Evolutionary conservation across 2,329 filamentous ascomycete genomes (phyloP), one percentile per base, ranked within the genome.

Genomic region (Aureobasidium sp.): DNA sequence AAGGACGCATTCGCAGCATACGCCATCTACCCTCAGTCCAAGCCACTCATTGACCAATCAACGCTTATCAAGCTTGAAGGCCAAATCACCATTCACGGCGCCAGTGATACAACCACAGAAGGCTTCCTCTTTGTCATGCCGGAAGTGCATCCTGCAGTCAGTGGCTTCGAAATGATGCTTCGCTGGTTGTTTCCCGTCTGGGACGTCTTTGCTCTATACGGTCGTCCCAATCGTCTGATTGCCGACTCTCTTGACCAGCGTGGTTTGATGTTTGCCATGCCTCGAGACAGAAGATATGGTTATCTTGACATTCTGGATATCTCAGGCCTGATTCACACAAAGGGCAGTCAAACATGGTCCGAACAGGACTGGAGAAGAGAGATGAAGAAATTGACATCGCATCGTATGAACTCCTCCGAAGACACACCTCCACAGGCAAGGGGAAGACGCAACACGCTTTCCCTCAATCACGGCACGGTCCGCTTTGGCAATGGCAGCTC

Each of bases 51-150:
- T 62, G 92, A 99, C 67, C 90, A 93, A 63, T 97, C 94, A 1
- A 97, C 93, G 0, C 77, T 99, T 63, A 83, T 97, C 65, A 99
- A 99, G 75, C 83, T 99, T 31, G 94, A 99, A 75, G 94, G 92
- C 11, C 85, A 85, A 65, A 91, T 99, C 64, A 91, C 89, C 0
- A 90, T 97, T 42, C 91, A 97, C 75, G 87, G 88, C 0, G 83
- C 86, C 14, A 86, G 89, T 9, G 85, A 90, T 27, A 87, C 88
- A 0, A 85, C 85, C 2, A 89, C 88, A 0, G 94, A 99, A 72
- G 94, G 94, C 0, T 97, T 97, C 69, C 90, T 99, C 5, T 99
- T 99, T 70, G 87, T 97, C 67, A 97, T 99, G 92, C 94, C 94
- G 4, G 94, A 99, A 73, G 84, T 88, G 1, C 91, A 90, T 69